Conservation (phyloP, 352 stramenopile genomes). For the Phytophthora cactorum region DNA sequence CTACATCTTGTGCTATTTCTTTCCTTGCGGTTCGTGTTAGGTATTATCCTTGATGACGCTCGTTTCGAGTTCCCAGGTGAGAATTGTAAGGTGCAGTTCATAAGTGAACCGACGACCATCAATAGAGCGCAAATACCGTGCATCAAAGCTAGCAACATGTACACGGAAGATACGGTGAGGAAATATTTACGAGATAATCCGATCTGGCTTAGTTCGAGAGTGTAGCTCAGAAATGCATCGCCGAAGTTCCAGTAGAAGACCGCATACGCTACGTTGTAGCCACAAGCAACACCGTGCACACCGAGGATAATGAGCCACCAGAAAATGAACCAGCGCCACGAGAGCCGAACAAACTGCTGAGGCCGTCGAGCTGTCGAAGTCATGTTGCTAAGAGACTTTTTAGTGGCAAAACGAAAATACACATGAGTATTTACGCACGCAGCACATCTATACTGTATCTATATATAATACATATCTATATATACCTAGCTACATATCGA, state of each 20-base stretch:
- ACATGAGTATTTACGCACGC: not conserved
- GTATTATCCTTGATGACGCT: not conserved
- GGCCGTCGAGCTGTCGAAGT: not conserved
- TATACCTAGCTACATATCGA: too few species aligned
- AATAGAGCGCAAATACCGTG: not conserved
- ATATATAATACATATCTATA: not conserved
- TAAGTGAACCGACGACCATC: not conserved
- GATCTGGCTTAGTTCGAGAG: not conserved
- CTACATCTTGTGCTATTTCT: not conserved
- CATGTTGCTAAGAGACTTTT: not conserved
- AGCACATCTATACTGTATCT: not conserved
- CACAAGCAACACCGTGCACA: not conserved
- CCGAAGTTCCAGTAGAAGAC: not conserved
- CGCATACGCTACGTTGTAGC: not conserved
- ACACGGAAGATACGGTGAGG: not conserved
- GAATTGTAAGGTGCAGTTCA: not conserved
- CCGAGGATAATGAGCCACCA: constrained; percentile 4
- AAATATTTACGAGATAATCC: not conserved
- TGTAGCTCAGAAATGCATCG: not conserved
- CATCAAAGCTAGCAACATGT: not conserved
- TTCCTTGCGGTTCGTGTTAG: not conserved
- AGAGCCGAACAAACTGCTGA: constrained; percentile 1
- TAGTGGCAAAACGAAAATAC: not conserved
- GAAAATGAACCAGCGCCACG: not conserved
- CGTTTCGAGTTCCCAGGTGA: not conserved